Conservation (phyloP, 495 filamentous ascomycete genomes). For the Cenococcum geophilum region DNA sequence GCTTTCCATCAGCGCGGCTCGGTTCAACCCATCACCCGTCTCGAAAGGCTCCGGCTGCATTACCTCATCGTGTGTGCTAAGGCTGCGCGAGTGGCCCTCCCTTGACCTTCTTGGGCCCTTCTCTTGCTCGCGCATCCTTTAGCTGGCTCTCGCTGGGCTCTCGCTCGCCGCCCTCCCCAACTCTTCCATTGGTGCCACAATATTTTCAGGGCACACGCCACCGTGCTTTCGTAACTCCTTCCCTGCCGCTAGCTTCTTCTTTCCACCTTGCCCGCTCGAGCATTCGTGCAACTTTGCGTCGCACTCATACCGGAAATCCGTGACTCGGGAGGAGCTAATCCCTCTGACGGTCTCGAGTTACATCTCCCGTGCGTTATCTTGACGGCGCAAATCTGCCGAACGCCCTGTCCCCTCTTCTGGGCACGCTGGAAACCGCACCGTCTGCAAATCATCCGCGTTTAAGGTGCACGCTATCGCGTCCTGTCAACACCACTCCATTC, state of each 20-base stretch:
- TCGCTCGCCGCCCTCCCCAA: slow-evolving; percentile 2
- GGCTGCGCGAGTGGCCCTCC: no score
- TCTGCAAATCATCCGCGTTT: slow-evolving; percentile 41
- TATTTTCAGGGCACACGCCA: slow-evolving; percentile 24
- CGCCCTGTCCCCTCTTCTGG: slow-evolving; percentile 27
- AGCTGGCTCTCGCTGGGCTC: no score
- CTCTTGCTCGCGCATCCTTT: no score
- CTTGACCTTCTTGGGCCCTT: no score
- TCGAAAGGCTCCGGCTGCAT: slow-evolving; percentile 19
- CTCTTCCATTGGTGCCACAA: slow-evolving; percentile 25
- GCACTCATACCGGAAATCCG: slow-evolving; percentile 25
- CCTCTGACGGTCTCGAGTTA: slow-evolving; percentile 22
- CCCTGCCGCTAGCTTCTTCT: slow-evolving; percentile 23
- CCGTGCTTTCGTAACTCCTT: slow-evolving; percentile 18
- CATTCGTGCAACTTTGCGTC: slow-evolving; percentile 30
- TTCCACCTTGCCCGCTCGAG: slow-evolving; percentile 12
- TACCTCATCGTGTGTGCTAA: slow-evolving; percentile 28
- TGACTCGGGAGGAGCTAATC: slow-evolving; percentile 22
- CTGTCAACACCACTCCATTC: slow-evolving; percentile 34
- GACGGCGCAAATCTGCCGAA: slow-evolving; percentile 31
- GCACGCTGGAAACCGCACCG: slow-evolving; percentile 26
- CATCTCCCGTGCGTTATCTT: slow-evolving; percentile 28
- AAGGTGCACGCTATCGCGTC: slow-evolving; percentile 34
- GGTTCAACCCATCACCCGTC: slow-evolving; percentile 30
- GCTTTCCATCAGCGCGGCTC: slow-evolving; percentile 26